phyloP scores from a whole-genome alignment of 768 basidiomycete species.

The Scleroderma bovista region DNA sequence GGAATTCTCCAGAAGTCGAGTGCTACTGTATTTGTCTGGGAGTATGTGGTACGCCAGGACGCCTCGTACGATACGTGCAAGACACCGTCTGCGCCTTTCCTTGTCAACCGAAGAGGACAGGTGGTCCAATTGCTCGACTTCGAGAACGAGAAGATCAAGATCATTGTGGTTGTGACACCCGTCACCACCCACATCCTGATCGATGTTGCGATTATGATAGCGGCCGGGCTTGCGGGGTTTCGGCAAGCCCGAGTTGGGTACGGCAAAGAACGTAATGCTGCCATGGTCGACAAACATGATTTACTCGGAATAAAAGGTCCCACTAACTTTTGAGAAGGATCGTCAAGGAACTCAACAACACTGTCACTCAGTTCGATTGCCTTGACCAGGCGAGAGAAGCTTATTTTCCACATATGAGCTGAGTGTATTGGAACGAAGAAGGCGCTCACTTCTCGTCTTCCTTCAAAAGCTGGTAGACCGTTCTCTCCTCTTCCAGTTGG shows the following conservation, averaged over 20 bases:
- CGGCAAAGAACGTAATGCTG: conserved; percentile 53
- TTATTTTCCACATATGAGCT: conserved; percentile 7
- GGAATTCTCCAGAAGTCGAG: conserved; percentile 44
- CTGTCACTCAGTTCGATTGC: conserved; percentile 36
- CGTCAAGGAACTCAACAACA: conserved; percentile 34
- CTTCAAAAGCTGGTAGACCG: conserved; percentile 25
- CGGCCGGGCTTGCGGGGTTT: conserved; percentile 14
- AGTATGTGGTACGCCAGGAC: conserved; percentile 57
- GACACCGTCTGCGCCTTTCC: conserved; percentile 46
- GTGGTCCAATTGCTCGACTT: conserved; percentile 34
- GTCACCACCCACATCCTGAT: neutral
- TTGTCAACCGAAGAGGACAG: conserved; percentile 40
- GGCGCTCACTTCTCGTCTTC: conserved; percentile 15
- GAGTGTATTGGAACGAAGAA: neutral
- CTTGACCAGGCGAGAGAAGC: conserved; percentile 38
- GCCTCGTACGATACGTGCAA: conserved; percentile 49
- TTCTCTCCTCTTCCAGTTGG: conserved; percentile 10
- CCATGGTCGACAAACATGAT: neutral
- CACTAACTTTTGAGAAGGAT: conserved; percentile 32
- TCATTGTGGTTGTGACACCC: conserved; percentile 5
- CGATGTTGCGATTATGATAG: neutral
- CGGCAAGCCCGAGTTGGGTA: conserved; percentile 41
- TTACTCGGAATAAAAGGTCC: neutral
- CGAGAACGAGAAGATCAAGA: conserved; percentile 8
- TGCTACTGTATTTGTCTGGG: conserved; percentile 31